Conservation (phyloP, 768 basidiomycete species). For the Dendrothele bispora region DNA sequence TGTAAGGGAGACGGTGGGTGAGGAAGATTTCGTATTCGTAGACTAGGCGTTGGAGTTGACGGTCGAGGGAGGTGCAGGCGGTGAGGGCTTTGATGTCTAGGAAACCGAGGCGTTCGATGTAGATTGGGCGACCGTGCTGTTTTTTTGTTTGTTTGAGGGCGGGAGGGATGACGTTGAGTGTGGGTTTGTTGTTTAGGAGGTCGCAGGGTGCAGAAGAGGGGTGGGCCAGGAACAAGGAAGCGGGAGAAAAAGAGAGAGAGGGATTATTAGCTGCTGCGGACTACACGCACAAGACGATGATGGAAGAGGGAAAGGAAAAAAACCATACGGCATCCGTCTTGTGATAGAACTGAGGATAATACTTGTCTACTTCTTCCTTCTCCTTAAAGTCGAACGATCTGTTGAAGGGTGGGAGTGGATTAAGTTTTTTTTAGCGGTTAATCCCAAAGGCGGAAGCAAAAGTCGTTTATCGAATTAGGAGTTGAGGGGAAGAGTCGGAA, state of each 20-base stretch:
- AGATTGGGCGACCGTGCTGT: conserved; percentile 93
- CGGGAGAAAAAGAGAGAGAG: neutral
- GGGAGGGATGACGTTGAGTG: too few relatives aligned
- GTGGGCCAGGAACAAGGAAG: neutral
- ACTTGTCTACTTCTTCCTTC: conserved; percentile 80
- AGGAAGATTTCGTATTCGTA: conserved; percentile 92
- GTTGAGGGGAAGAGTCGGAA: too few relatives aligned
- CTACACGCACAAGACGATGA: too few relatives aligned
- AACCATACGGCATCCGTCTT: conserved; percentile 82
- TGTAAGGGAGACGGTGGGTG: conserved; percentile 76
- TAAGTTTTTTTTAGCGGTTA: too few relatives aligned
- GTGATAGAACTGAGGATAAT: conserved; percentile 96
- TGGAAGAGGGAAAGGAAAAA: too few relatives aligned
- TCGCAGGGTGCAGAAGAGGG: too few relatives aligned
- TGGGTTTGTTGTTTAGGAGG: too few relatives aligned
- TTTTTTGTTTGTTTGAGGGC: too few relatives aligned
- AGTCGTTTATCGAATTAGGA: too few relatives aligned
- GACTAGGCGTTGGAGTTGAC: conserved; percentile 86
- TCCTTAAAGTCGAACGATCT: conserved; percentile 90
- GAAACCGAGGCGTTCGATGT: conserved; percentile 90
- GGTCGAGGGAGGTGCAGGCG: conserved; percentile 78
- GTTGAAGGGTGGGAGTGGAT: neutral
- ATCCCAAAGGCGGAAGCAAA: too few relatives aligned
- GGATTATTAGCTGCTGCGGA: too few relatives aligned
- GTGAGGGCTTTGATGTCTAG: conserved; percentile 87